Evolutionary conservation across 306 rosid species (phyloP).

Genomic region (Albizia julibrissin): DNA sequence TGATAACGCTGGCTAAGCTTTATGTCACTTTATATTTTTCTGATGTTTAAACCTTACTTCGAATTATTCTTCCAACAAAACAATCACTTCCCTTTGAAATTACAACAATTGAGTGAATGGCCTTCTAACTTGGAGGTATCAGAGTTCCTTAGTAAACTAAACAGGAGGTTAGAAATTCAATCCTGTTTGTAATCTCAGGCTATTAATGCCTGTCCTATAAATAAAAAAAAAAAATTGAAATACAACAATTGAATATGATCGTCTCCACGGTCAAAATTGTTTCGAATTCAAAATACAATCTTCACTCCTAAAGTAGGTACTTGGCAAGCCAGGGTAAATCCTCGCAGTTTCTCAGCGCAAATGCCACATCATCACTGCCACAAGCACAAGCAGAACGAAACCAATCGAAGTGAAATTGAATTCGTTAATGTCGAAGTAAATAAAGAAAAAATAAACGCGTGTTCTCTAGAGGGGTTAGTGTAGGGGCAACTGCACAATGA

Average conservation of each 20-base stretch:
- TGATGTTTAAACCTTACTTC: background rate
- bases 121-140: no score
- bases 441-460: background rate
- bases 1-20: background rate
- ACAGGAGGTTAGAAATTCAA: no score
- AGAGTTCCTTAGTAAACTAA: no score
- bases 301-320: conserved; percentile 53
- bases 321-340: conserved; percentile 87
- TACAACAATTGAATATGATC: background rate
- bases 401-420: conserved; percentile 26
- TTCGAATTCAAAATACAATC: background rate
- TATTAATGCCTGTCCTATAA: no score
- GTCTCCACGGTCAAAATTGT: conserved; percentile 35
- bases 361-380: conserved; percentile 80
- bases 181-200: no score
- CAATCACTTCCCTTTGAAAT: background rate
- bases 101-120: no score
- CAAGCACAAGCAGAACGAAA: conserved; percentile 32
- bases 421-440: background rate
- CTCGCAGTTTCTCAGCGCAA: conserved; percentile 80
- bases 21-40: background rate
- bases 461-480: background rate
- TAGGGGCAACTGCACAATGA: conserved; percentile 1
- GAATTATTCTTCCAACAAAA: background rate
- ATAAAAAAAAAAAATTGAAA: background rate